Conservation (phyloP, 345 rosid genomes). For the Cochlearia excelsa region DNA sequence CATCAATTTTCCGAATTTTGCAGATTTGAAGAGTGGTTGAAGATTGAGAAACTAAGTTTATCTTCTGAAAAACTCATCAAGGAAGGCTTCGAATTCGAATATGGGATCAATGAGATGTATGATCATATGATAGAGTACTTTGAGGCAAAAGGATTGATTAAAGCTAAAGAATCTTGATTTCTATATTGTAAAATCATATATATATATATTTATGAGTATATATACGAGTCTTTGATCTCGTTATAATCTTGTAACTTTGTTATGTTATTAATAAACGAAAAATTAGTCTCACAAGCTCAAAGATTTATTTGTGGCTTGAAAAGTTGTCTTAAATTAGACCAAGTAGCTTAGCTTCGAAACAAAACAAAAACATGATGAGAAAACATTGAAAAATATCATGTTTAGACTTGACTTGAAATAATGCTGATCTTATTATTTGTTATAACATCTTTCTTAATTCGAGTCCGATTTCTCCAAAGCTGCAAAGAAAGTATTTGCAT, state of each 20-base stretch:
- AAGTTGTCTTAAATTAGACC: too few species aligned
- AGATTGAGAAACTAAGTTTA: slow-evolving; percentile 51
- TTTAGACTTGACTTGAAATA: too few species aligned
- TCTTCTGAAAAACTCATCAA: slow-evolving; percentile 66
- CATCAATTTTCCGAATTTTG: slow-evolving; percentile 4
- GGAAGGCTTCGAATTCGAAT: slow-evolving; percentile 71
- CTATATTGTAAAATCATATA: not conserved
- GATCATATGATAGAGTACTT: slow-evolving; percentile 61
- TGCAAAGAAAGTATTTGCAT: slow-evolving; percentile 29
- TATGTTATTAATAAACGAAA: too few species aligned
- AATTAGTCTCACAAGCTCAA: too few species aligned
- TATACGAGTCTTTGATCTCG: slow-evolving; percentile 19
- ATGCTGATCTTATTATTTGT: slow-evolving; percentile 6
- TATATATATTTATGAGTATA: slow-evolving; percentile 3
- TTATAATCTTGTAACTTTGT: not conserved
- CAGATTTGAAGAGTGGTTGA: slow-evolving; percentile 72
- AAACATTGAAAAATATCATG: too few species aligned
- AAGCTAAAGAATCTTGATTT: slow-evolving; percentile 24
- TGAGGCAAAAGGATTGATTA: slow-evolving; percentile 49
- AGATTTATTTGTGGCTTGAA: too few species aligned
- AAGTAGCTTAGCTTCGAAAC: too few species aligned
- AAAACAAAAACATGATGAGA: too few species aligned
- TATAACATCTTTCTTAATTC: slow-evolving; percentile 28
- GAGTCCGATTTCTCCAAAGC: slow-evolving; percentile 61
- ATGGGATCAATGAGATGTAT: slow-evolving; percentile 65